Percentiles rank a stretch among this genome's conserved stretches.
Conservation (phyloP, 2,329 filamentous ascomycete genomes). For the Sclerotinia sclerotiorum region DNA sequence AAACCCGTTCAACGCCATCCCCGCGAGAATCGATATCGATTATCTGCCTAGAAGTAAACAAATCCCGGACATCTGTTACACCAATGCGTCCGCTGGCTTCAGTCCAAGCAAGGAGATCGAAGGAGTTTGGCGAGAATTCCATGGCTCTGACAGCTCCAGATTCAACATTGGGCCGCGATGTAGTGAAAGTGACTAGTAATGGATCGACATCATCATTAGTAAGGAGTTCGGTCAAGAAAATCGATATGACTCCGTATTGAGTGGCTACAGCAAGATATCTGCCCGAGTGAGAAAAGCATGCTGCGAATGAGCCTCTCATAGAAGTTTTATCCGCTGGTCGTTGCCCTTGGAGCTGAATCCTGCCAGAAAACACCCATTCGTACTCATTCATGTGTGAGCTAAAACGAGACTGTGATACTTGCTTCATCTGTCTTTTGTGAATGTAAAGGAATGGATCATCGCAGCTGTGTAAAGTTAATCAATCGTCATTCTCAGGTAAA, state of each 20-base stretch:
- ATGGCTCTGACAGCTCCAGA: constrained; percentile 82
- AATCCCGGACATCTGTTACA: constrained; percentile 68
- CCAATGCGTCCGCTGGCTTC: constrained; percentile 80
- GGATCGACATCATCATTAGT: constrained; percentile 52
- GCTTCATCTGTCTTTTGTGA: constrained; percentile 55
- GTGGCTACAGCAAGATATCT: constrained; percentile 73
- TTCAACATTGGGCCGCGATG: constrained; percentile 59
- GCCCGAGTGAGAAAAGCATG: constrained; percentile 72
- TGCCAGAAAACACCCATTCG: constrained; percentile 53
- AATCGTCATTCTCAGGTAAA: neutral
- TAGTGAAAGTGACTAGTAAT: constrained; percentile 73
- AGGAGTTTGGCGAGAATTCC: constrained; percentile 86
- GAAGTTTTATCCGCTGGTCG: constrained; percentile 54
- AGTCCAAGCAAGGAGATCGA: constrained; percentile 89
- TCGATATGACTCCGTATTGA: constrained; percentile 75
- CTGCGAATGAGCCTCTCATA: constrained; percentile 71
- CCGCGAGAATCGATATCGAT: constrained; percentile 62
- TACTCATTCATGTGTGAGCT: constrained; percentile 39
- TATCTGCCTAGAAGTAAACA: constrained; percentile 67
- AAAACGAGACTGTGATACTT: constrained; percentile 29
- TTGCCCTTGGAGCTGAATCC: constrained; percentile 59
- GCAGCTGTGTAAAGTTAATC: constrained; percentile 12
- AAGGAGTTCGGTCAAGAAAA: constrained; percentile 62
- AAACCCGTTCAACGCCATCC: constrained; percentile 46
- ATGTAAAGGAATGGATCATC: constrained; percentile 87